Percentiles rank a stretch among this genome's conserved stretches.
Evolutionary conservation across 176 grass and related monocot genomes (phyloP).

Genomic region (Paspalum vaginatum): DNA sequence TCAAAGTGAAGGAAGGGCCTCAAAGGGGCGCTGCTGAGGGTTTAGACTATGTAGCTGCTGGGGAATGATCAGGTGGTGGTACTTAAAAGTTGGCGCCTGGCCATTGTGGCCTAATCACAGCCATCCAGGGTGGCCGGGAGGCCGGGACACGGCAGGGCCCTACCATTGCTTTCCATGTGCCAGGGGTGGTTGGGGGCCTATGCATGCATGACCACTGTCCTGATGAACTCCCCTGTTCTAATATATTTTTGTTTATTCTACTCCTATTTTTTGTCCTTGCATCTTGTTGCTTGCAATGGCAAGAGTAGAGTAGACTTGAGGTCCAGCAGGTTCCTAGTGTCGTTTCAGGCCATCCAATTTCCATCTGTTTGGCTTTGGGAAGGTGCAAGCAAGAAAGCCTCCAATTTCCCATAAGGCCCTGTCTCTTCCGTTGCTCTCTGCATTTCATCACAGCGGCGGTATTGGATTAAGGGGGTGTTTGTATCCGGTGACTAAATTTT

Average conservation of each 20-base stretch:
- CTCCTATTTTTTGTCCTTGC: background rate
- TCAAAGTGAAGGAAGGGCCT: slow-evolving; percentile 61
- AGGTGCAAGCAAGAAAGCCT: slow-evolving; percentile 19
- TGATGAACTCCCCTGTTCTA: slow-evolving; percentile 7
- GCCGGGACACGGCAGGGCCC: slow-evolving; percentile 30
- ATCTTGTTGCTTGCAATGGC: background rate
- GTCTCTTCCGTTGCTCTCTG: background rate
- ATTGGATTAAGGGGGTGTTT: slow-evolving; percentile 22
- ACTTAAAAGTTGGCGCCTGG: slow-evolving; percentile 80
- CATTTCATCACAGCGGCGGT: background rate
- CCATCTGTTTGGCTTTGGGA: slow-evolving; percentile 41
- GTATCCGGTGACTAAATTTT: too few relatives aligned
- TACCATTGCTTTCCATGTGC: slow-evolving; percentile 61
- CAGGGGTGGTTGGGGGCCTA: slow-evolving; percentile 43
- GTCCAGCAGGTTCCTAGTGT: slow-evolving; percentile 43
- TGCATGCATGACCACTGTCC: slow-evolving; percentile 45
- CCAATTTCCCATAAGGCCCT: slow-evolving; percentile 34
- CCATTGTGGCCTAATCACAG: slow-evolving; percentile 73
- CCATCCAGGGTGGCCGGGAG: slow-evolving; percentile 44
- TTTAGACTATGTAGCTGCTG: slow-evolving; percentile 54
- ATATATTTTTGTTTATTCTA: slow-evolving; percentile 15
- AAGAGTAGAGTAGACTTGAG: background rate
- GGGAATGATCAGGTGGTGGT: slow-evolving; percentile 84
- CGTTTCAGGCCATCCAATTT: slow-evolving; percentile 33
- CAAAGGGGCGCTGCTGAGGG: slow-evolving; percentile 36